Percentiles rank a stretch among this genome's conserved stretches.
These are phyloP conservation scores for Coelastrella sp. DNA, from an alignment of 139 green algal species.

Conservation along the genomic window DNA sequence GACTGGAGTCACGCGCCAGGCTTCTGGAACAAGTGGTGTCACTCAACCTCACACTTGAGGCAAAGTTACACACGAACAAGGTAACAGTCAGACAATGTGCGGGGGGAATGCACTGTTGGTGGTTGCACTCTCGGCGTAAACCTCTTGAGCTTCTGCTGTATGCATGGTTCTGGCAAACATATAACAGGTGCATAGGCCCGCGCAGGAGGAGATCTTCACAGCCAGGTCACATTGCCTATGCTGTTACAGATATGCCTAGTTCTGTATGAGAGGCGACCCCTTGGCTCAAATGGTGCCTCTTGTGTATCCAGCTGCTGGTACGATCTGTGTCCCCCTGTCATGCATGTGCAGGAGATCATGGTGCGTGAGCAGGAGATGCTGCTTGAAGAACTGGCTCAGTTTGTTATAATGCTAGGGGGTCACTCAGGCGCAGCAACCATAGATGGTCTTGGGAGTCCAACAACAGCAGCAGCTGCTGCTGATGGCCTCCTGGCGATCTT, in stretches of 20 bases:
- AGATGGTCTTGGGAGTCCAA: not conserved
- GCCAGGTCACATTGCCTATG: too few species aligned
- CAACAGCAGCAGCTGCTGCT: slow-evolving; percentile 3
- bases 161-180: too few species aligned
- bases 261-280: too few species aligned
- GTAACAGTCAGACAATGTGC: not conserved
- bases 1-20: slow-evolving; percentile 21
- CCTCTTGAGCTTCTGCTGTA: too few species aligned
- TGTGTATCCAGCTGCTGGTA: too few species aligned
- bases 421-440: slow-evolving; percentile 12
- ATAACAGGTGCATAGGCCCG: too few species aligned
- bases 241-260: too few species aligned
- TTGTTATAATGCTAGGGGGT: slow-evolving; percentile 34
- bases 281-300: too few species aligned
- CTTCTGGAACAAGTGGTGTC: slow-evolving; percentile 47
- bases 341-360: slow-evolving; percentile 48
- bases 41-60: slow-evolving; percentile 48
- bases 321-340: not conserved
- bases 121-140: too few species aligned
- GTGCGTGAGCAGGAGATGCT: slow-evolving; percentile 53
- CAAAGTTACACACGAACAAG: slow-evolving; percentile 48
- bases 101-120: too few species aligned
- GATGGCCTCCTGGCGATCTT: not conserved
- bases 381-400: slow-evolving; percentile 47
- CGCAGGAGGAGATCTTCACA: too few species aligned